A percentile compares a stretch with the other conserved stretches of the same genome.
These are phyloP conservation scores for Aspergillus oerlinghausenensis DNA, from an alignment of 2,329 filamentous ascomycete species.

Conservation along the genomic window DNA sequence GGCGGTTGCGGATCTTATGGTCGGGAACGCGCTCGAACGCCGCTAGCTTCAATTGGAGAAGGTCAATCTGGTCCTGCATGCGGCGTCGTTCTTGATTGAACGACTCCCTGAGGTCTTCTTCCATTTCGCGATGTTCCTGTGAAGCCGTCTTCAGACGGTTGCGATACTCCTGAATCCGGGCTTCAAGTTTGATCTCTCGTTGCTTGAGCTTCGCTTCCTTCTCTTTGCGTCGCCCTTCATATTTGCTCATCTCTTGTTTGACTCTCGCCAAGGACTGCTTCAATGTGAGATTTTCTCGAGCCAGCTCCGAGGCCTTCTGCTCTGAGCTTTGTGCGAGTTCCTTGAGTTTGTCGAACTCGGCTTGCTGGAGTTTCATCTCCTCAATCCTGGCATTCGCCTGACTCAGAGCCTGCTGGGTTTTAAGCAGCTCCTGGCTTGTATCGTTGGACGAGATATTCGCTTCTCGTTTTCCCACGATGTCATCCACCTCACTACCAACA, in stretches of 20 bases:
- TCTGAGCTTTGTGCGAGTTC: conserved; percentile 36
- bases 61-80: conserved; percentile 37
- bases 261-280: conserved; percentile 38
- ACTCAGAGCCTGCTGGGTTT: conserved; percentile 31
- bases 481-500: conserved; percentile 24
- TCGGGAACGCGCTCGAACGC: conserved; percentile 24
- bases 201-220: conserved; percentile 40
- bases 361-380: conserved; percentile 27
- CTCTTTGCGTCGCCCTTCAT: conserved; percentile 39
- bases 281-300: conserved; percentile 38
- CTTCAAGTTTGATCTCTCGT: conserved; percentile 36
- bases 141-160: conserved; percentile 32
- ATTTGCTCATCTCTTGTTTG: conserved; percentile 40
- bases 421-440: conserved; percentile 24
- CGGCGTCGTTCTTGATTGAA: conserved; percentile 35
- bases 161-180: conserved; percentile 38
- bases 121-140: conserved; percentile 34
- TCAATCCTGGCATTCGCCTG: conserved; percentile 33
- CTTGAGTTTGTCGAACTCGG: conserved; percentile 32
- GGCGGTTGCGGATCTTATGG: conserved; percentile 14
- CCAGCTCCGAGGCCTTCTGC: conserved; percentile 36
- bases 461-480: conserved; percentile 18
- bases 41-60: conserved; percentile 29
- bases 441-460: conserved; percentile 13
- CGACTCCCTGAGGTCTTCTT: conserved; percentile 29